Evolutionary conservation across 2,329 filamentous ascomycete species (phyloP).

Genomic region (Fusarium citri): DNA sequence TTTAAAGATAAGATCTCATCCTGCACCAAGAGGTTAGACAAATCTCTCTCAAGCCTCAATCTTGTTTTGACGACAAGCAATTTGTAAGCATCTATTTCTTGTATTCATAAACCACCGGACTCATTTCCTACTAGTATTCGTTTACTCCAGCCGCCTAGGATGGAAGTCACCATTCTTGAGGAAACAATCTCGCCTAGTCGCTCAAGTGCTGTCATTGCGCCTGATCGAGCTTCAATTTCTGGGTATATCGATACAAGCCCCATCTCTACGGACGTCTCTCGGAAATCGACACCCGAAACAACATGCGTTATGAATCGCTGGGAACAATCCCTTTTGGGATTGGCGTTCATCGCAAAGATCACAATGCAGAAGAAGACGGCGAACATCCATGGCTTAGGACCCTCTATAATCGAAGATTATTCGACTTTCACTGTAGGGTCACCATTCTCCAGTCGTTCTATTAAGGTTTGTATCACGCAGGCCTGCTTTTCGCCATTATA

Average conservation of each 20-base stretch:
- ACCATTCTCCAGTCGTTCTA: background rate
- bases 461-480: background rate
- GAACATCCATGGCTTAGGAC: rapidly evolving
- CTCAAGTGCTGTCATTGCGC: rapidly evolving
- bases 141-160: too few species aligned
- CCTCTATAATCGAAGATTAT: rapidly evolving
- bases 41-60: background rate
- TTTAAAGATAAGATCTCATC: background rate
- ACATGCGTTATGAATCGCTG: rapidly evolving
- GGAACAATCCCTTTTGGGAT: background rate
- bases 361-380: background rate
- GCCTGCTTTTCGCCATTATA: background rate
- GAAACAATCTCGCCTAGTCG: background rate
- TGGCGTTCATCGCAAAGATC: background rate
- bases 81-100: background rate
- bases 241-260: background rate
- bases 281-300: too few species aligned
- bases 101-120: rapidly evolving
- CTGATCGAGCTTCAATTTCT: background rate
- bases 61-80: background rate
- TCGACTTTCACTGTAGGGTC: background rate
- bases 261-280: rapidly evolving
- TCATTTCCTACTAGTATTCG: background rate
- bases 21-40: background rate
- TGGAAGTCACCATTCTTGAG: rapidly evolving